Evolutionary conservation across 352 stramenopile genomes (phyloP), one percentile per base, ranked within the genome.

Genomic region (Phytophthora multivora): DNA sequence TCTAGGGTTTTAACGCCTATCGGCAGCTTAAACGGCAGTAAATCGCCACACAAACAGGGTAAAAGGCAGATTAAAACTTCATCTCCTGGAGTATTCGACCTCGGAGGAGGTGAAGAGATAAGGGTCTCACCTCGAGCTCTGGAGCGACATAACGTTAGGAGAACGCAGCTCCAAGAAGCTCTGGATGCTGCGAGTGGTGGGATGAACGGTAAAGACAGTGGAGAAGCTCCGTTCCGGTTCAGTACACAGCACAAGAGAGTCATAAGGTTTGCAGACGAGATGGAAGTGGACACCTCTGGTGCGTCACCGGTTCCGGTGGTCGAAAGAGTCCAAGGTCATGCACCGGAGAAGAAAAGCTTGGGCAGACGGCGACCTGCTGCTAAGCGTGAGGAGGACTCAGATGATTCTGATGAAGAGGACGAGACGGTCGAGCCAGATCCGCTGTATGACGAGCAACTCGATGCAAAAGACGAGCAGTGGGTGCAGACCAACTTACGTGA

Each of bases 401-500:
- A 48, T n/a, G 28, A 43, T 16, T 43, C 15, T 43, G 38, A 42
- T 18, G 57, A 62, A 23, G 64, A 70, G 13, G 42, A 60, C 13
- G 51, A 71, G 9, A 56, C 41, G 8, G 53, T 53, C 15, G 73
- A 87, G 33, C 56, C 65, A 0, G 83, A 92, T 64, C 73, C 69
- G 38, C 65, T 92, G 42, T 92, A 90, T 55, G 83, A 88, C 43
- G 79, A 89, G 11, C 60, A 70, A 15, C 52, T 83, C 19, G 83
- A 92, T 40, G 81, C 88, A 33, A 76, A 63, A 13, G 81, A 92
- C 31, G 78, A 86, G 71, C 75, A 89, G 12, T 92, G 80, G 80
- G 80, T 92, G 28, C 68, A 86, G 35, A 71, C 43, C n/a, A 82
- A 90, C 25, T 65, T 90, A n/a, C 64, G 83, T 88, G 63, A 46